phyloP scores from a whole-genome alignment of 2,329 filamentous ascomycete species.

The Xylariaceae sp. region DNA sequence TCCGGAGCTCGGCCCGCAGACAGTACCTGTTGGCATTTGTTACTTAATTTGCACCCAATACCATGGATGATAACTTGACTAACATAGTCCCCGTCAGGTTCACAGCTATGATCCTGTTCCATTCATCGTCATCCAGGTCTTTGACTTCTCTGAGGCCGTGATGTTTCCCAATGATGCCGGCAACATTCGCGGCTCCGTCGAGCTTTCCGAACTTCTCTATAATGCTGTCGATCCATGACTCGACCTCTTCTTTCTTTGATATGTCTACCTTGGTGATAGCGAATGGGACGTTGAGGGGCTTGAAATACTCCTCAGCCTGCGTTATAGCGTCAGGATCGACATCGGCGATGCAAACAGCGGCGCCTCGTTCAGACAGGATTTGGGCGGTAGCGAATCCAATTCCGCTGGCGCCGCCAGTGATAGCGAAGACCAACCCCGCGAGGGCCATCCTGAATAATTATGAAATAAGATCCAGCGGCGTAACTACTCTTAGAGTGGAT shows the following conservation, averaged over 20 bases:
- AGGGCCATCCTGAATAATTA: constrained; percentile 31
- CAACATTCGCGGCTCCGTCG: constrained; percentile 62
- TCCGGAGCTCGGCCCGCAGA: constrained; percentile 52
- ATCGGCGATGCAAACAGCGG: constrained; percentile 42
- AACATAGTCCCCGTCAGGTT: constrained; percentile 59
- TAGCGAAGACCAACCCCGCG: constrained; percentile 47
- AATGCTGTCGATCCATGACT: constrained; percentile 56
- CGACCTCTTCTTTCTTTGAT: constrained; percentile 54
- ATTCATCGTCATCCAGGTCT: constrained; percentile 55
- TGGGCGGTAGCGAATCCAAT: constrained; percentile 43
- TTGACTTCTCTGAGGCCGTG: constrained; percentile 49
- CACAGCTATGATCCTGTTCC: constrained; percentile 55
- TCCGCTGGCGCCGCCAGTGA: constrained; percentile 52
- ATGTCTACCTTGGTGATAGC: constrained; percentile 55
- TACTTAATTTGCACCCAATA: constrained; percentile 13
- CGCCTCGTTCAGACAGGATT: constrained; percentile 40
- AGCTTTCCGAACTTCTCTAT: constrained; percentile 59
- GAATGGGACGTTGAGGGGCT: constrained; percentile 34
- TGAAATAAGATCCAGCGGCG: not conserved
- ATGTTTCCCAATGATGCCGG: constrained; percentile 55
- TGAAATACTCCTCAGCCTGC: constrained; percentile 39
- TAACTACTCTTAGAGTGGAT: constrained; percentile 1
- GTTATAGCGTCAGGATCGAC: constrained; percentile 38
- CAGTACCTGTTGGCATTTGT: constrained; percentile 45
- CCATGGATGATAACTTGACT: constrained; percentile 3